Percentiles rank a stretch among this genome's conserved stretches.
These are phyloP conservation scores for Salix dunnii DNA, from an alignment of 345 rosid species.

Conservation along the genomic window DNA sequence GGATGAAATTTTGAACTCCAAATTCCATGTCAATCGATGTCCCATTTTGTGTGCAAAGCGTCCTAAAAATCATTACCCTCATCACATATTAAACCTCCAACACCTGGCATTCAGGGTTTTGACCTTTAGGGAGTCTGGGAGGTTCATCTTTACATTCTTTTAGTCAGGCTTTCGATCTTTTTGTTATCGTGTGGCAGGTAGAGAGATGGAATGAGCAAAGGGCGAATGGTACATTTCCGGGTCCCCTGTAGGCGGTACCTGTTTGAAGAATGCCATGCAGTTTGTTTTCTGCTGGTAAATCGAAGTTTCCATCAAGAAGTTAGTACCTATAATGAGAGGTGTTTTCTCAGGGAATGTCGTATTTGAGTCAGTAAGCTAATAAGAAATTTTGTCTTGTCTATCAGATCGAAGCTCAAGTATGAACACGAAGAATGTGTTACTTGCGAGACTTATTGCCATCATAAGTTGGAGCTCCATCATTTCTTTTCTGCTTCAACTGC, in stretches of 20 bases:
- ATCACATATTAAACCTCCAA: background rate
- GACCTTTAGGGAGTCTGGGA: background rate
- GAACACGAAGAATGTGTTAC: conserved; percentile 10
- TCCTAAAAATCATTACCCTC: background rate
- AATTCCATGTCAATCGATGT: background rate
- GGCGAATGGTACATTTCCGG: conserved; percentile 95
- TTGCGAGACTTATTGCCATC: background rate
- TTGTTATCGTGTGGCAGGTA: conserved; percentile 37
- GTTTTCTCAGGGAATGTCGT: conserved; percentile 27
- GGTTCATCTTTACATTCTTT: background rate
- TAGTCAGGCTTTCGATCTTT: background rate
- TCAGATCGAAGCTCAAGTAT: conserved; percentile 19
- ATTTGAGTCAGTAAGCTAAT: conserved; percentile 23
- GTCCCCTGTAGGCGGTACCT: conserved; percentile 64
- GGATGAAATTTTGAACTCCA: background rate
- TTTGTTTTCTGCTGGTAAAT: conserved; percentile 3
- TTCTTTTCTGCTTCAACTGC: background rate
- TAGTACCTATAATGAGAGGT: conserved; percentile 22
- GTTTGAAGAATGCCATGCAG: conserved; percentile 9
- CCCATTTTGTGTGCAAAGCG: background rate
- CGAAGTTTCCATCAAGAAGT: conserved; percentile 7
- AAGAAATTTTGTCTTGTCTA: conserved; percentile 32
- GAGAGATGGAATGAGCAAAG: conserved; percentile 97
- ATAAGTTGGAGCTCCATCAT: conserved; percentile 3
- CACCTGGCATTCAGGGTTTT: background rate